A percentile compares a stretch with the other conserved stretches of the same genome.
These are phyloP conservation scores for Coprinopsis cinerea DNA, from an alignment of 768 basidiomycete species.

Conservation along the genomic window DNA sequence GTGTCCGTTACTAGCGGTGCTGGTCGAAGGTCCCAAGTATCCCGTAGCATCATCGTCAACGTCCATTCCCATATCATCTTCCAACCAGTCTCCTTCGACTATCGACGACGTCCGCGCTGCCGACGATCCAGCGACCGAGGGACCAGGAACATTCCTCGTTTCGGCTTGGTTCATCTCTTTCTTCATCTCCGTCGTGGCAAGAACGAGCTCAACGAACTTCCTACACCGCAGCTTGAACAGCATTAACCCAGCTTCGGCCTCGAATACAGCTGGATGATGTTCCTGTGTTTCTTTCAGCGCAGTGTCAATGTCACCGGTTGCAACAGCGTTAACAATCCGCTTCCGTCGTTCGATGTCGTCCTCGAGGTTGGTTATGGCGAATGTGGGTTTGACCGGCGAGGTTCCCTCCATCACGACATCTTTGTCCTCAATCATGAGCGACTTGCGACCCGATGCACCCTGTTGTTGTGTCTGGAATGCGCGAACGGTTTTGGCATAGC, in stretches of 20 bases:
- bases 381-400: constrained; percentile 13
- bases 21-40: constrained; percentile 13
- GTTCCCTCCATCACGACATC: constrained; percentile 45
- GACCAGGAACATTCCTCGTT: constrained; percentile 11
- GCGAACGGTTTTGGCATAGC: constrained; percentile 67
- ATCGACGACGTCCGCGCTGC: constrained; percentile 22
- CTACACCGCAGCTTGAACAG: constrained; percentile 80
- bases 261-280: constrained; percentile 60
- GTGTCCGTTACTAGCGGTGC: constrained; percentile 12
- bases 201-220: constrained; percentile 78
- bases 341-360: constrained; percentile 63
- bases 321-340: constrained; percentile 63
- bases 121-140: neutral
- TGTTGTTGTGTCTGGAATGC: constrained; percentile 51
- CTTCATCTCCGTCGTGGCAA: constrained; percentile 65
- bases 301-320: constrained; percentile 63
- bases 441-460: constrained; percentile 9
- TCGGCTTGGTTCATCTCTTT: constrained; percentile 42
- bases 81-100: constrained; percentile 20
- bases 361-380: constrained; percentile 23
- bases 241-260: constrained; percentile 62
- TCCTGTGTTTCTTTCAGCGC: constrained; percentile 52
- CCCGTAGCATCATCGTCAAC: constrained; percentile 36
- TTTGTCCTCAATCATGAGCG: constrained; percentile 18
- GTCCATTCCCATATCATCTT: constrained; percentile 58